Evolutionary conservation across 768 basidiomycete genomes (phyloP).

Genomic region (Auriscalpium vulgare): DNA sequence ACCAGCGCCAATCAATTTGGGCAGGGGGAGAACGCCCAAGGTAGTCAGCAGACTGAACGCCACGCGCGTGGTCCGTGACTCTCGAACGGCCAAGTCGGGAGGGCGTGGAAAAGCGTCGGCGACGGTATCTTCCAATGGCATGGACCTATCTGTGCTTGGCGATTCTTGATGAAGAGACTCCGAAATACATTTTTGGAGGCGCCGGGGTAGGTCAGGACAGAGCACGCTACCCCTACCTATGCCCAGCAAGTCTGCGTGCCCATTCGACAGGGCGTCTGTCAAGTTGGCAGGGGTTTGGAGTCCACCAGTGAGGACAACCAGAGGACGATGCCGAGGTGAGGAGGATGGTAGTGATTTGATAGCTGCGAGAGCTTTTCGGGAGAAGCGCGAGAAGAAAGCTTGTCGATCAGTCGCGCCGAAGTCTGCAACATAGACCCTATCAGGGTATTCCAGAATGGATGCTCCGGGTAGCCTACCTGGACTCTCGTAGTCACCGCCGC

Average conservation of each 20-base stretch:
- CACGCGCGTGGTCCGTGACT: background rate
- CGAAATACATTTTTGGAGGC: conserved; percentile 16
- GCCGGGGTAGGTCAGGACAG: conserved; percentile 49
- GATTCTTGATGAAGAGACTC: background rate
- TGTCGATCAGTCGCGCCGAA: conserved; percentile 43
- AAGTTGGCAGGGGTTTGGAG: conserved; percentile 54
- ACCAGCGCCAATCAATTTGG: conserved; percentile 62
- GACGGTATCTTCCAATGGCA: conserved; percentile 9
- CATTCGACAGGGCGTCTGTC: conserved; percentile 38
- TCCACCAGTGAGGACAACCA: conserved; percentile 78
- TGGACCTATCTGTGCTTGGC: background rate
- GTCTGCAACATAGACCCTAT: conserved; percentile 7
- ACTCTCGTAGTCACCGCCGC: conserved; percentile 79
- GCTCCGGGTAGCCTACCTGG: conserved; percentile 39
- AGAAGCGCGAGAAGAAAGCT: conserved; percentile 66
- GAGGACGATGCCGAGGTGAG: conserved; percentile 31
- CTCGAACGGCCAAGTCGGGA: conserved; percentile 4
- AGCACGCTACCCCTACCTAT: conserved; percentile 62
- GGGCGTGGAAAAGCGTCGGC: background rate
- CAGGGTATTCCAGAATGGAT: background rate
- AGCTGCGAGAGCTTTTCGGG: conserved; percentile 42
- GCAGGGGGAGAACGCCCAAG: conserved; percentile 19
- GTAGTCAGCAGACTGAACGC: conserved; percentile 10
- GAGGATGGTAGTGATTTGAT: conserved; percentile 27
- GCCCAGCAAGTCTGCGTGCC: conserved; percentile 69